Evolutionary conservation across 257 asterid genomes (phyloP), one percentile per base, ranked within the genome.

Genomic region (Datura wrightii): DNA sequence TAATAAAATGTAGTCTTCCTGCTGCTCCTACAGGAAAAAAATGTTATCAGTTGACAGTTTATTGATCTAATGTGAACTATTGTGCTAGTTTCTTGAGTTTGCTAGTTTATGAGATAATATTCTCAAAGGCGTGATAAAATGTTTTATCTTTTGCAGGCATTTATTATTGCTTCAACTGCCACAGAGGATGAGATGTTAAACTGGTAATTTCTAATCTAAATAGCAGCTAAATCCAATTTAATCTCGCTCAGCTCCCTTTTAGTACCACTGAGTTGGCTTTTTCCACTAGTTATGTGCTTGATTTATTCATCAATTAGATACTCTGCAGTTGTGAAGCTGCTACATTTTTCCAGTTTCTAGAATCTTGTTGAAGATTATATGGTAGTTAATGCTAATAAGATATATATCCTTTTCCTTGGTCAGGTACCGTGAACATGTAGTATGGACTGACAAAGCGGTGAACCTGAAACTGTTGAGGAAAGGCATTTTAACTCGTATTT

Each of bases 101-200:
- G 82, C 52, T 31, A 24, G 62, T 24, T 31, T 52, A 31, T 78
- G 14, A 52, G 48, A 46, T 78, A 78, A 34, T 78, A 31, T 52
- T 37, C 16, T 44, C 79, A 71, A 71, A 71, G 41, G 58, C 10
- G 82, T 78, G 82, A 52, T 78, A 7, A 52, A 14, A 78, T 52
- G 46, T 3, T 78, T 15, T 52, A 56, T 69, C 18, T 59, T 41
- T n/a, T 85, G 87, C 94, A 97, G 99, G 99, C 99, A 46, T 95
- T 97, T 89, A 93, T 95, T 82, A 94, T 97, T 87, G 99, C 99
- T 88, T 97, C 99, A 42, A 97, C 99, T 79, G 99, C 99, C 70
- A 92, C 99, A 24, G 94, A 95, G 88, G 98, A 95, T 86, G 99
- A 95, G 91, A 95, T 97, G 99, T 87, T 92, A 83, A 93, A 80